Base-by-base conservation (phyloP, 441 rosid species). In the Viola pubescens region DNA sequence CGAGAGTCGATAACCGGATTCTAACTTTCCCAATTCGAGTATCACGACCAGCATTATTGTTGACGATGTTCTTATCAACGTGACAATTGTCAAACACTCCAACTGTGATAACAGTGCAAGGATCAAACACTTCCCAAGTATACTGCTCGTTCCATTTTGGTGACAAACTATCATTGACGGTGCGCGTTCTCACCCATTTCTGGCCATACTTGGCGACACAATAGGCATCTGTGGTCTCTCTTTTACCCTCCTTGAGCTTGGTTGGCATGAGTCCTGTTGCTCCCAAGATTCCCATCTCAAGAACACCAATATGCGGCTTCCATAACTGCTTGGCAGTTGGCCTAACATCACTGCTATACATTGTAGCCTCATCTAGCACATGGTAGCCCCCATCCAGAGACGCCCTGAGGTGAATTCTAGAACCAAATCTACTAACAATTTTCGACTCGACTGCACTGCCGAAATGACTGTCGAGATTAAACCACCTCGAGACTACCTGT, bases 81-180 rank as follows among this genome's bases (percentile, higher is more conserved):
- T 65, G 70, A 12, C 69, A 55, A 59, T 76, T 82, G 60, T 82
- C 83, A 39, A 82, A 78, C 54, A 82, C 81, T 12, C 81, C 83
- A 16, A 82, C 69, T 10, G 79, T 80, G 44, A 80, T 44, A 4
- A 80, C 82, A 0, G 83, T 80, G 60, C 70, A 73, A 5, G 82
- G 88, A 76, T 80, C 88, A 71, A 70, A 82, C 44, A 82, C 85
- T 57, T 82, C 88, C 85, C 88, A 82, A 13, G 85, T 78, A 62
- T 80, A 82, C 61, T 82, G 85, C 58, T 82, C 85, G 8, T 82
- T 78, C 85, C 88, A 82, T 55, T 74, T 71, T 0, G 85, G 85
- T 1, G 55, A 67, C 6, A 78, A 71, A 52, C 75, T 71, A 37
- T 81, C 74, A 9, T 78, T 73, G 37, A 76, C 73, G 0, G 83